Conservation (phyloP, 2,329 filamentous ascomycete genomes). For the Calcarisporium arbuscula region DNA sequence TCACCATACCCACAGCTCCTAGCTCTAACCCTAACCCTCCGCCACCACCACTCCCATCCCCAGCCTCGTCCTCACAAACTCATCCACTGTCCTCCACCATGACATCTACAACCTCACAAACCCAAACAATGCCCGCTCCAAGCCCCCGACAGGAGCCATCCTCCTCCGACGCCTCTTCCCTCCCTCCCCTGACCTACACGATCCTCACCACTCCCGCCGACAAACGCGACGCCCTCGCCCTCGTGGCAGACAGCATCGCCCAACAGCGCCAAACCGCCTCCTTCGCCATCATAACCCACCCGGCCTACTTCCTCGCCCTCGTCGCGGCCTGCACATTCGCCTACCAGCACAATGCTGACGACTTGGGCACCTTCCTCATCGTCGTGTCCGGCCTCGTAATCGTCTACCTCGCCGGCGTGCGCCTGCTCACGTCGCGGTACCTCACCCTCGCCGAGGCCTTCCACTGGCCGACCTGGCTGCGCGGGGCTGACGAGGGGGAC, state of each 20-base stretch:
- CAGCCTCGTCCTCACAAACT: neutral
- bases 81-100: conserved; percentile 7
- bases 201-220: conserved; percentile 47
- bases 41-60: neutral
- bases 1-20: too few species aligned
- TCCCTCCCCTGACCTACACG: conserved; percentile 57
- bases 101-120: conserved; percentile 10
- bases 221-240: conserved; percentile 59
- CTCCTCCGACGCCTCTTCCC: too few species aligned
- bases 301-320: conserved; percentile 41
- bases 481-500: conserved; percentile 26
- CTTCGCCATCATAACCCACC: conserved; percentile 57
- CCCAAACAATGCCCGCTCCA: conserved; percentile 4
- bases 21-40: too few species aligned
- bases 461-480: conserved; percentile 55
- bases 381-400: conserved; percentile 56
- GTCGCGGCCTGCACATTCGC: conserved; percentile 29
- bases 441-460: conserved; percentile 55
- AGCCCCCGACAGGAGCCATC: too few species aligned
- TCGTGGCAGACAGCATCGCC: conserved; percentile 75
- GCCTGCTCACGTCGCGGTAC: conserved; percentile 56
- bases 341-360: conserved; percentile 27
- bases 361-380: conserved; percentile 47
- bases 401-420: conserved; percentile 54
- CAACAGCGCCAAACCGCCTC: conserved; percentile 71